phyloP scores from a whole-genome alignment of 2,329 filamentous ascomycete genomes.

The Sporothrix brunneoviolacea region DNA sequence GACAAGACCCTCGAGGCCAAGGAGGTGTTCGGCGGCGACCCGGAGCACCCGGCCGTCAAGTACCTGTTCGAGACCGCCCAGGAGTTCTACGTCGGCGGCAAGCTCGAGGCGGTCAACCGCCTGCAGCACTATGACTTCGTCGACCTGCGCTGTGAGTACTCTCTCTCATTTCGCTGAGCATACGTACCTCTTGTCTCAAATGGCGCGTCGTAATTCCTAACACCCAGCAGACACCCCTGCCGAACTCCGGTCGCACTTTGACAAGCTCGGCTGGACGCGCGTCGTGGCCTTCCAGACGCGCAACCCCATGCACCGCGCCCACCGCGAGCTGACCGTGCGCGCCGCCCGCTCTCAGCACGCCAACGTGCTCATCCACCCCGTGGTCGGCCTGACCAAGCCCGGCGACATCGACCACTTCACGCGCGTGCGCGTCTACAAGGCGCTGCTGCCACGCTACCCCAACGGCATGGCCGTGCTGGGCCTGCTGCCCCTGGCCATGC shows the following conservation, averaged over 20 bases:
- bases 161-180: too few relatives aligned
- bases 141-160: conserved; percentile 61
- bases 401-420: conserved; percentile 99
- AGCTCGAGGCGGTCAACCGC: conserved; percentile 90
- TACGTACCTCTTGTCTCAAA: not conserved
- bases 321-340: conserved; percentile 94
- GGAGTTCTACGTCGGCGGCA: conserved; percentile 92
- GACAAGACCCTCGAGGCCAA: conserved; percentile 87
- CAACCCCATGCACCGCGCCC: conserved; percentile 98
- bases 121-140: conserved; percentile 99
- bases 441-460: conserved; percentile 89
- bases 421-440: conserved; percentile 96
- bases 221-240: conserved; percentile 68
- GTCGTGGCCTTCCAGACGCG: conserved; percentile 98
- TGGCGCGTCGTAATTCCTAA: not conserved
- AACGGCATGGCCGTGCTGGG: conserved; percentile 98
- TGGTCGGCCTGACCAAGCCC: conserved; percentile 96
- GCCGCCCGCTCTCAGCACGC: conserved; percentile 92
- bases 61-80: conserved; percentile 76
- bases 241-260: conserved; percentile 92
- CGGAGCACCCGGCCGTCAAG: conserved; percentile 86
- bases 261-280: conserved; percentile 97
- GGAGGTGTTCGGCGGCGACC: conserved; percentile 87
- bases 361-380: conserved; percentile 98
- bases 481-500: conserved; percentile 93